These are phyloP conservation scores for Quercus phellos DNA, from an alignment of 331 rosid genomes.

Conservation along the genomic window DNA sequence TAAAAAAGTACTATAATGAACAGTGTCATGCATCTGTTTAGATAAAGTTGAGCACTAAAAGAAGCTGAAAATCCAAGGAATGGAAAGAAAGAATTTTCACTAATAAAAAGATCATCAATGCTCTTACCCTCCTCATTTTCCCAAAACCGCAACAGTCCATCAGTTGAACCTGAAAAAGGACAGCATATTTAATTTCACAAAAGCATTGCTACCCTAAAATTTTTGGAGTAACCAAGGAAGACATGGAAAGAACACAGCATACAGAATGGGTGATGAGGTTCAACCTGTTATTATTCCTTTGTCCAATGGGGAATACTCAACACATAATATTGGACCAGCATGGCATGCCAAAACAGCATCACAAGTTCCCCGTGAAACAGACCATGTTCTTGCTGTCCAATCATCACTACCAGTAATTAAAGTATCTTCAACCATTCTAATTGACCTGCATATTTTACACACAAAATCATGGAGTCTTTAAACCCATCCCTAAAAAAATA, in stretches of 20 bases:
- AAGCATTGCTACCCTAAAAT: conserved; percentile 3
- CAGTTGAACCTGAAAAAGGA: conserved; percentile 75
- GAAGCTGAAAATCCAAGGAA: conserved; percentile 4
- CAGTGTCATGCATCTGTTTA: neutral
- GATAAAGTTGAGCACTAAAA: neutral
- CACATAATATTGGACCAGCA: conserved; percentile 87
- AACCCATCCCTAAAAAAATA: neutral
- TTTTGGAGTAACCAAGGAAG: conserved; percentile 13
- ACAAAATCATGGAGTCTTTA: conserved; percentile 14
- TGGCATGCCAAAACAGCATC: conserved; percentile 99
- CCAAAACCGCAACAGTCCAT: conserved; percentile 96
- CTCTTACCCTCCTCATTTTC: conserved; percentile 87
- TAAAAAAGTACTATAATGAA: too few species aligned
- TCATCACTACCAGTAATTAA: conserved; percentile 95
- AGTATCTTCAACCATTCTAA: conserved; percentile 94
- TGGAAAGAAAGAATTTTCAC: conserved; percentile 8
- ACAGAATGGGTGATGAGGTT: conserved; percentile 6
- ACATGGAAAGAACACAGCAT: conserved; percentile 6
- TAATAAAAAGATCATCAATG: conserved; percentile 15
- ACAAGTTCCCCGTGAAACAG: conserved; percentile 88
- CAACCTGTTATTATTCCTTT: conserved; percentile 85
- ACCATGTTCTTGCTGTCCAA: conserved; percentile 98
- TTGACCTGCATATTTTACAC: conserved; percentile 60
- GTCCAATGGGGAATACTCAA: conserved; percentile 83
- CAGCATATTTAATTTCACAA: conserved; percentile 11